These are phyloP conservation scores for Rhododendron griersonianum DNA, from an alignment of 148 eudicot genomes.

Conservation along the genomic window DNA sequence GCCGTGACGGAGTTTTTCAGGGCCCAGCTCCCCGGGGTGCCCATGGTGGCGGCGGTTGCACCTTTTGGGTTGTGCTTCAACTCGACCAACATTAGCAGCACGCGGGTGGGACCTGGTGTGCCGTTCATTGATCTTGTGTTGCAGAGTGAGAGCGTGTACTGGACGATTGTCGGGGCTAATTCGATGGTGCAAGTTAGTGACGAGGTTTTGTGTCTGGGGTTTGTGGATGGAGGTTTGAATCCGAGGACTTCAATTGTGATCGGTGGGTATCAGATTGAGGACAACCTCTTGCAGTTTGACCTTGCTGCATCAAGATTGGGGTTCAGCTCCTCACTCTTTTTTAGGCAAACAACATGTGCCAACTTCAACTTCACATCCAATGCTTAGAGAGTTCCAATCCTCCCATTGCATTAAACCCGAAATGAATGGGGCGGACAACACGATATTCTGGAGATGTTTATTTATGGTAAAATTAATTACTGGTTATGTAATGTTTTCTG, in stretches of 20 bases:
- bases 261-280: conserved; percentile 49
- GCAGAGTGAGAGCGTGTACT: conserved; percentile 24
- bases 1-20: conserved; percentile 17
- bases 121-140: conserved; percentile 40
- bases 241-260: conserved; percentile 31
- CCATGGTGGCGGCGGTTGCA: conserved; percentile 17
- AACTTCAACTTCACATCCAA: no score
- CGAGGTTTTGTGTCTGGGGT: conserved; percentile 29
- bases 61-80: conserved; percentile 40
- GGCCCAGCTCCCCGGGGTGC: conserved; percentile 4
- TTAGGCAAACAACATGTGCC: conserved; percentile 3
- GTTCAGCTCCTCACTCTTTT: conserved; percentile 32
- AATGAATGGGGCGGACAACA: neutral
- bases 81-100: conserved; percentile 2
- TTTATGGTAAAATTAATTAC: no score
- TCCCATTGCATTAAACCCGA: neutral
- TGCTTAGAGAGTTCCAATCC: neutral
- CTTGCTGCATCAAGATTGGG: conserved; percentile 27
- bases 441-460: neutral
- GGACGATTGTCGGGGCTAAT: conserved; percentile 43
- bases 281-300: conserved; percentile 52
- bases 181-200: conserved; percentile 40
- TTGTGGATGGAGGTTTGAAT: conserved; percentile 44
- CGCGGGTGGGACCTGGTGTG: conserved; percentile 28
- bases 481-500: neutral